Conservation (phyloP, 352 stramenopile genomes). For the Thalassiosira exigua region DNA sequence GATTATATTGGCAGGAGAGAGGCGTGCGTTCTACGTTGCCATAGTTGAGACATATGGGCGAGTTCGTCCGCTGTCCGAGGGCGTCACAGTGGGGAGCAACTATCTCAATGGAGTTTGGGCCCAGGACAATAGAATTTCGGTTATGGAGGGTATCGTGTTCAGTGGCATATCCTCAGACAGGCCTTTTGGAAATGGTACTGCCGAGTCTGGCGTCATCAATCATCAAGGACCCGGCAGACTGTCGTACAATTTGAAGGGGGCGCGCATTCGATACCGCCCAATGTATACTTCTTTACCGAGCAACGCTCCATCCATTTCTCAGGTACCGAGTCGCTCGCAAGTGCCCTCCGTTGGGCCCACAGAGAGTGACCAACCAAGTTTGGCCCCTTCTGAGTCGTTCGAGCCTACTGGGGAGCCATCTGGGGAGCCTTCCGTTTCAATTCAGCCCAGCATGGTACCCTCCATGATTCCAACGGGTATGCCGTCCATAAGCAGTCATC, state of each 20-base stretch:
- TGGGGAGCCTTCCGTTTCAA: conserved; percentile 1
- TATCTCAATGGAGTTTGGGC: conserved; percentile 47
- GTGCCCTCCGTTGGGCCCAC: conserved; percentile 17
- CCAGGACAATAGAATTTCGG: conserved; percentile 8
- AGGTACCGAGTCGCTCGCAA: conserved; percentile 5
- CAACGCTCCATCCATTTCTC: no score
- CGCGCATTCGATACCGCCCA: conserved; percentile 24
- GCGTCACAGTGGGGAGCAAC: conserved; percentile 18
- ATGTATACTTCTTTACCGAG: conserved; percentile 25
- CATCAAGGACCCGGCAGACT: conserved; percentile 24
- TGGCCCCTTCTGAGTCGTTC: conserved; percentile 11
- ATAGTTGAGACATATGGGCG: conserved; percentile 49
- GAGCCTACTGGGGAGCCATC: not conserved
- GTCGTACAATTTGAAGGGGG: conserved; percentile 42
- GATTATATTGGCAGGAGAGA: not conserved
- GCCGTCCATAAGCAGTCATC: no score
- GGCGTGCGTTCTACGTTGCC: conserved; percentile 49
- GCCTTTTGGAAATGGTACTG: conserved; percentile 36
- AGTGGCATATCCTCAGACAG: conserved; percentile 28
- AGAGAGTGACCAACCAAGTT: not conserved
- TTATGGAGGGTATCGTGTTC: conserved; percentile 47
- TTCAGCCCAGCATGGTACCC: conserved; percentile 1
- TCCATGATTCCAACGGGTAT: conserved; percentile 7
- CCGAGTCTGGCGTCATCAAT: conserved; percentile 27
- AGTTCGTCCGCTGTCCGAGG: conserved; percentile 5